A percentile compares a stretch with the other conserved stretches of the same genome.
Conservation (phyloP, 495 filamentous ascomycete genomes). For the Astrocystis sublimbata region DNA sequence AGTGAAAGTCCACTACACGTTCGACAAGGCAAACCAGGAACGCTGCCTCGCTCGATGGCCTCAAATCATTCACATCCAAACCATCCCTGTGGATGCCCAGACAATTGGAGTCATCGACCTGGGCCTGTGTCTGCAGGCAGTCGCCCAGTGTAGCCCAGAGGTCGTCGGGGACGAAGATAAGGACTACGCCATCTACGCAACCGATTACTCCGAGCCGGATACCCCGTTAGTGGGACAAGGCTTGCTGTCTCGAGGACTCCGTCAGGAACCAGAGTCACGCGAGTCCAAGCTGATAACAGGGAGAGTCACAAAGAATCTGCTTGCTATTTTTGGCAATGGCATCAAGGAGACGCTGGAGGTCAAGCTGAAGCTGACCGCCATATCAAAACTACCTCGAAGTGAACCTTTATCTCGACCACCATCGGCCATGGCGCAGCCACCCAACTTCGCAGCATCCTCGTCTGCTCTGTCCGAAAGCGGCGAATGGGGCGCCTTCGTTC, state of each 20-base stretch:
- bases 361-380: constrained; percentile 81
- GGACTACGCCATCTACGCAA: constrained; percentile 95
- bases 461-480: constrained; percentile 36
- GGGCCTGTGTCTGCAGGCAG: constrained; percentile 85
- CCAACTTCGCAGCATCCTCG: constrained; percentile 23
- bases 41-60: constrained; percentile 92
- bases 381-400: constrained; percentile 68
- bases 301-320: constrained; percentile 78
- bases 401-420: constrained; percentile 50
- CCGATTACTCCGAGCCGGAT: constrained; percentile 94
- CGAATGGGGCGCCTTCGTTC: constrained; percentile 54
- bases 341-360: constrained; percentile 92
- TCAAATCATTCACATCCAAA: constrained; percentile 75
- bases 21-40: constrained; percentile 85
- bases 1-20: constrained; percentile 98
- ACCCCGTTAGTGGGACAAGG: constrained; percentile 93
- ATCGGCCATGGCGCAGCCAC: constrained; percentile 24
- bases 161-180: constrained; percentile 77
- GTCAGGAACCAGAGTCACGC: constrained; percentile 55
- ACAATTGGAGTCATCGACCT: constrained; percentile 87
- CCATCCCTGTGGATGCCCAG: constrained; percentile 72
- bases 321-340: constrained; percentile 80
- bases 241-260: constrained; percentile 85
- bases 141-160: constrained; percentile 77
- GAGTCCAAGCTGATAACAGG: constrained; percentile 80